Percentiles rank a stretch among this genome's conserved stretches.
Conservation (phyloP, 148 eudicot species). For the Vaccinium vitisidaea region DNA sequence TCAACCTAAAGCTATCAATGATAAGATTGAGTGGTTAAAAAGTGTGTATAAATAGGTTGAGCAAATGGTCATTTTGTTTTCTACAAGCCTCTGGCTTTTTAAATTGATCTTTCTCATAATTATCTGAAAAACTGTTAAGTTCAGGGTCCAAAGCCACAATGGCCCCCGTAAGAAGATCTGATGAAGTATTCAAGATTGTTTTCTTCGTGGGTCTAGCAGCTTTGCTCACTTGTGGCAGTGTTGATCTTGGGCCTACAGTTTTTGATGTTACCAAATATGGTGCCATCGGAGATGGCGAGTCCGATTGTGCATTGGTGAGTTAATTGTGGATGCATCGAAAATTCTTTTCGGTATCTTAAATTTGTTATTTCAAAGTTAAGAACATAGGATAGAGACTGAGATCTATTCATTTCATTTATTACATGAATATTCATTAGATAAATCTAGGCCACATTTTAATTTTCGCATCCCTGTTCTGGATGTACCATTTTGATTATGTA, state of each 20-base stretch:
- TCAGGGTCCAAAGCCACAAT: slow-evolving; percentile 31
- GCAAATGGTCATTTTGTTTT: background rate
- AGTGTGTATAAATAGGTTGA: background rate
- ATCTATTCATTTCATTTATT: background rate
- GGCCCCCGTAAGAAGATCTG: slow-evolving; percentile 11
- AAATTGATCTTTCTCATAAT: background rate
- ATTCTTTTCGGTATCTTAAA: background rate
- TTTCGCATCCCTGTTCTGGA: background rate
- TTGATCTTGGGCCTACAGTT: slow-evolving; percentile 16
- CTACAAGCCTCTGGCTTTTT: background rate
- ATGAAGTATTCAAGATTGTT: background rate
- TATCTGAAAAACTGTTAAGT: background rate
- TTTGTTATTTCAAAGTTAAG: background rate
- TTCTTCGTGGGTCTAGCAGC: slow-evolving; percentile 31
- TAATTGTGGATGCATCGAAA: background rate
- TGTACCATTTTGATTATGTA: background rate
- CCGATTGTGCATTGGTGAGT: slow-evolving; percentile 32
- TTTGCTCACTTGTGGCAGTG: slow-evolving; percentile 28
- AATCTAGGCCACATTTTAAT: background rate
- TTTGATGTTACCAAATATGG: slow-evolving; percentile 44
- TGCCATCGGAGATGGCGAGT: slow-evolving; percentile 37
- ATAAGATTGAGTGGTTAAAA: background rate
- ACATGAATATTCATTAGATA: background rate
- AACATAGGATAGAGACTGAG: background rate
- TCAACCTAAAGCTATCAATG: background rate